These are phyloP conservation scores for Neonectria magnoliae DNA, from an alignment of 2,329 filamentous ascomycete species.

Conservation along the genomic window DNA sequence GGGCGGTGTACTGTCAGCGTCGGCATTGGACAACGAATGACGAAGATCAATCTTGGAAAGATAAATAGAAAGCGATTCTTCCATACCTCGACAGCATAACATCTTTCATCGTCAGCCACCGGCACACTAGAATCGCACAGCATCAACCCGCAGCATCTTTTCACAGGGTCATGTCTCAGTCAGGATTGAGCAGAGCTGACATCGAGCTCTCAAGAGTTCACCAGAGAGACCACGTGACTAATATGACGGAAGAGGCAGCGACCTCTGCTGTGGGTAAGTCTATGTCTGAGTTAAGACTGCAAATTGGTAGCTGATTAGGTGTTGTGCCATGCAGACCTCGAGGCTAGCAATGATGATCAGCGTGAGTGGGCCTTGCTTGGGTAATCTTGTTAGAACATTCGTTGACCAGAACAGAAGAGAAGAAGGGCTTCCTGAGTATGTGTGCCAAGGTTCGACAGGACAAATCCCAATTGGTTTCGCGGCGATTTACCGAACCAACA, in stretches of 20 bases:
- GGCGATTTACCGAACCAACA: background rate
- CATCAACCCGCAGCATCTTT: background rate
- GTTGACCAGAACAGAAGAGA: background rate
- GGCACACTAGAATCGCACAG: background rate
- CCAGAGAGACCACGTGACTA: background rate
- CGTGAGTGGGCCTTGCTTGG: background rate
- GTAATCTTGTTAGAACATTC: accelerated
- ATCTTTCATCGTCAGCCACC: background rate
- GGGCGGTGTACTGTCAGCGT: background rate
- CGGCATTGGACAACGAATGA: background rate
- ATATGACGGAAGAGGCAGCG: background rate
- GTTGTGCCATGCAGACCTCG: background rate
- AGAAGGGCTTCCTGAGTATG: background rate
- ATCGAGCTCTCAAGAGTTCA: background rate
- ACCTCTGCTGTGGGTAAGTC: background rate
- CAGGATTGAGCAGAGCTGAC: background rate
- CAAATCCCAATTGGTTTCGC: background rate
- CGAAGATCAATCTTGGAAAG: background rate
- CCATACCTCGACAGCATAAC: background rate
- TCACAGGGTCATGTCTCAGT: background rate
- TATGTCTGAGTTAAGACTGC: background rate
- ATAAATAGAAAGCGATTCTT: background rate
- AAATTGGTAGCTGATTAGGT: background rate
- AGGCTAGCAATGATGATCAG: background rate
- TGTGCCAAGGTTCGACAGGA: background rate